phyloP scores from a whole-genome alignment of 73 alveolate genomes.

The Uronychia binucleata region DNA sequence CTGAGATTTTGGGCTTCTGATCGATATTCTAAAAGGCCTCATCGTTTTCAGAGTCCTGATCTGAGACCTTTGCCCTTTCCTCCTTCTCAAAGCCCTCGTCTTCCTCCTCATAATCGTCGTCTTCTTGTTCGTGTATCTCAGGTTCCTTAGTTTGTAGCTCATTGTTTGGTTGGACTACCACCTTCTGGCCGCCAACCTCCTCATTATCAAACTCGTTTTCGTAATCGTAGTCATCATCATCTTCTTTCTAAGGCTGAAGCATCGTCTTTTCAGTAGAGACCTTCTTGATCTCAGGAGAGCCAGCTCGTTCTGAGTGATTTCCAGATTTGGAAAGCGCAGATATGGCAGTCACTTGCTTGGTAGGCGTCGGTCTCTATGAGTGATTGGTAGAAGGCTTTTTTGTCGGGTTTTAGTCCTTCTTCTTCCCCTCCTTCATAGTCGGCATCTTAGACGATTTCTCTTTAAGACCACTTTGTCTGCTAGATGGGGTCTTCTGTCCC shows the following conservation, averaged over 20 bases:
- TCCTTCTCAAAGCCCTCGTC: neutral
- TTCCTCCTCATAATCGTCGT: neutral
- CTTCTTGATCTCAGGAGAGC: neutral
- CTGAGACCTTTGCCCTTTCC: neutral
- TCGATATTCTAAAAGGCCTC: neutral
- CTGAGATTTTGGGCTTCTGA: neutral
- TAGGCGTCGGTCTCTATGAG: neutral
- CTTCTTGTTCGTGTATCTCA: neutral
- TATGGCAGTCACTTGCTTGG: neutral
- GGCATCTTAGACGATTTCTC: no score
- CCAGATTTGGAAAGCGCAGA: neutral
- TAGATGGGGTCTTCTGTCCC: no score
- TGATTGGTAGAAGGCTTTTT: no score
- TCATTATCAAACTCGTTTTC: neutral
- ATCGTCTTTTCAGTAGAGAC: neutral
- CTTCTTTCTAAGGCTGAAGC: neutral
- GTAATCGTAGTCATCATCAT: neutral
- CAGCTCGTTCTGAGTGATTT: no score
- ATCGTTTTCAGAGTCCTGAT: neutral
- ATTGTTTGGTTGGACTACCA: neutral
- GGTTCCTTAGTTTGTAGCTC: neutral
- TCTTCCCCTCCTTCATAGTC: no score
- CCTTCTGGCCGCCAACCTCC: neutral
- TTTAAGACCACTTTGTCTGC: no score
- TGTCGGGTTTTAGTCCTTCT: neutral